Conservation (phyloP, 805 yeast species). For the Starmerella floricola region DNA sequence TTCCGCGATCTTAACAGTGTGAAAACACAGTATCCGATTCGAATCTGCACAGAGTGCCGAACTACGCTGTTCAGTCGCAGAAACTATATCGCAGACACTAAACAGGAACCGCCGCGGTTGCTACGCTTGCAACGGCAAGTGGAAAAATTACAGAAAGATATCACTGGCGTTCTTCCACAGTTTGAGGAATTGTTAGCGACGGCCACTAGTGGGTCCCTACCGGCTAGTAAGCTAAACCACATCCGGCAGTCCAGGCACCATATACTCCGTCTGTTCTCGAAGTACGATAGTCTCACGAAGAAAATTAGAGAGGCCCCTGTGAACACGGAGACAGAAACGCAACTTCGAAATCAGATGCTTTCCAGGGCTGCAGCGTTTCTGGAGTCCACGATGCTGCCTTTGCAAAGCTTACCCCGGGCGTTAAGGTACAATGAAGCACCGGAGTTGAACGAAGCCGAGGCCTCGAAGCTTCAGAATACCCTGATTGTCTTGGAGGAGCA, state of each 20-base stretch:
- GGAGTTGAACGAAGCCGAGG: constrained; percentile 20
- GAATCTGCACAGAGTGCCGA: constrained; percentile 65
- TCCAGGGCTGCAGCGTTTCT: constrained; percentile 46
- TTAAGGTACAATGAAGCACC: constrained; percentile 15
- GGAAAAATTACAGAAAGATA: constrained; percentile 30
- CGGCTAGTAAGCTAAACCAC: background rate
- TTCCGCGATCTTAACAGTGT: constrained; percentile 8
- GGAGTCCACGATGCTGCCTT: constrained; percentile 52
- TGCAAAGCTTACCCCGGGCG: constrained; percentile 45
- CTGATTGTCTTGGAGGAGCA: constrained; percentile 84
- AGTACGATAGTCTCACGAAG: constrained; percentile 41
- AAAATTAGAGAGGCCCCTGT: constrained; percentile 31
- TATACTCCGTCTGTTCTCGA: constrained; percentile 39
- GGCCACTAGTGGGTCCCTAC: constrained; percentile 27
- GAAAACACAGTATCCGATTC: constrained; percentile 26
- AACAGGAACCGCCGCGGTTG: constrained; percentile 27
- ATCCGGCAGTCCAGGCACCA: constrained; percentile 30
- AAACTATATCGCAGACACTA: constrained; percentile 36
- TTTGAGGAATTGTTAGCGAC: constrained; percentile 33
- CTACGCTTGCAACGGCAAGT: constrained; percentile 35
- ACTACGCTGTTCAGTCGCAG: constrained; percentile 45
- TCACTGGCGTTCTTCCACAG: constrained; percentile 33
- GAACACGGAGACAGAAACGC: constrained; percentile 34
- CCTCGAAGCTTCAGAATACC: constrained; percentile 33
- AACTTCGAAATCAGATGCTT: constrained; percentile 43